Conservation (phyloP, 495 filamentous ascomycete genomes). For the Aspergillus conjunctus region DNA sequence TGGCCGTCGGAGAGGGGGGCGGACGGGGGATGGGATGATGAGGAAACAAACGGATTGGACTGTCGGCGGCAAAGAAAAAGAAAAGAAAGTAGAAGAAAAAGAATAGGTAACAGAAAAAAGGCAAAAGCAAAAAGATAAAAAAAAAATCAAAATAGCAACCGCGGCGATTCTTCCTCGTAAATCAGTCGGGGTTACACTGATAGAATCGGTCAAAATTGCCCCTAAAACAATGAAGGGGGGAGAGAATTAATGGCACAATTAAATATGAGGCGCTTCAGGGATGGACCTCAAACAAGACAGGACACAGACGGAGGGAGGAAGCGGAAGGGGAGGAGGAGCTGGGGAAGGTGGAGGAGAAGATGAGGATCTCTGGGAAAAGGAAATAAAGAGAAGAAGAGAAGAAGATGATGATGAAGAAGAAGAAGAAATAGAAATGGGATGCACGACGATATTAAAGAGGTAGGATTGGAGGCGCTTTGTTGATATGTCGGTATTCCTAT, state of each 20-base stretch:
- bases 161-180: conserved; percentile 19
- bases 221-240: conserved; percentile 11
- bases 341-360: conserved; percentile 13
- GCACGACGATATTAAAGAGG: neutral
- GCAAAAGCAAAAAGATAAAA: neutral
- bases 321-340: conserved; percentile 14
- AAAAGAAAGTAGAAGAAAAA: conserved; percentile 10
- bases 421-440: neutral
- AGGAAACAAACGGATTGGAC: conserved; percentile 25
- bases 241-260: conserved; percentile 20
- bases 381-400: conserved; percentile 18
- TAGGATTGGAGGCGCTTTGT: neutral
- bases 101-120: neutral
- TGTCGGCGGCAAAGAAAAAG: conserved; percentile 31
- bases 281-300: conserved; percentile 15
- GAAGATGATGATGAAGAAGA: conserved; percentile 24
- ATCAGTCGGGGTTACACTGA: conserved; percentile 29
- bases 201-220: conserved; percentile 15
- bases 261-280: conserved; percentile 20
- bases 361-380: conserved; percentile 21
- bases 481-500: neutral
- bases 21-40: conserved; percentile 18
- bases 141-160: conserved; percentile 4
- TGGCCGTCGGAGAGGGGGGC: conserved; percentile 12
- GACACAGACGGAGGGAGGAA: conserved; percentile 7